phyloP scores from a whole-genome alignment of 352 stramenopile species.

The Phytophthora crassamura region DNA sequence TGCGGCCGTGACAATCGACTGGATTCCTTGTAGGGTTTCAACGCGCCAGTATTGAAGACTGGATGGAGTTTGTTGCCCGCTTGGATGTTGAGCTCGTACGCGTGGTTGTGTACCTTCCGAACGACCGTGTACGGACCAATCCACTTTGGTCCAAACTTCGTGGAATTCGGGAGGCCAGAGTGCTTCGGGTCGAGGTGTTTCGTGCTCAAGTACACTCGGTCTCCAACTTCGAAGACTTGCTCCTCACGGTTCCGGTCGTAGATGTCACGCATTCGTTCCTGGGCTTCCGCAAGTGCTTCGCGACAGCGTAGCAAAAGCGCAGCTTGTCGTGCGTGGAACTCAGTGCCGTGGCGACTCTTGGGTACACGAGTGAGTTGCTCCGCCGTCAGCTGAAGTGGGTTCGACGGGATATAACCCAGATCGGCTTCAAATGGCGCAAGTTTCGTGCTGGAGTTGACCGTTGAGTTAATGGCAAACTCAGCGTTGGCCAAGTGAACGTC shows the following conservation, averaged over 20 bases:
- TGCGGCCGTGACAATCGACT: too few species aligned
- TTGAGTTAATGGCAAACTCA: too few species aligned
- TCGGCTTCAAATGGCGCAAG: constrained; percentile 1
- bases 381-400: not conserved
- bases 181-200: too few species aligned
- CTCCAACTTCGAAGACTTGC: too few species aligned
- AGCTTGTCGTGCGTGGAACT: not conserved
- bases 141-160: not conserved
- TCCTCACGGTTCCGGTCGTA: too few species aligned
- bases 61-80: not conserved
- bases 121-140: not conserved
- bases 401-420: not conserved
- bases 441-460: too few species aligned
- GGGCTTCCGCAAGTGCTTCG: too few species aligned
- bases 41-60: constrained; percentile 31
- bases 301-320: not conserved
- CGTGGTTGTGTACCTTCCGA: not conserved
- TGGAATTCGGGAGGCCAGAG: not conserved
- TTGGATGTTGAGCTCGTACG: not conserved
- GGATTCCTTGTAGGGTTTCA: too few species aligned
- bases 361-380: not conserved
- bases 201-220: too few species aligned
- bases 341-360: not conserved
- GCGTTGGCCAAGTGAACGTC: not conserved
- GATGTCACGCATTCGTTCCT: too few species aligned